A percentile compares a stretch with the other conserved stretches of the same genome.
Evolutionary conservation across 2,329 filamentous ascomycete genomes (phyloP).

Genomic region (Colletotrichum agaves): DNA sequence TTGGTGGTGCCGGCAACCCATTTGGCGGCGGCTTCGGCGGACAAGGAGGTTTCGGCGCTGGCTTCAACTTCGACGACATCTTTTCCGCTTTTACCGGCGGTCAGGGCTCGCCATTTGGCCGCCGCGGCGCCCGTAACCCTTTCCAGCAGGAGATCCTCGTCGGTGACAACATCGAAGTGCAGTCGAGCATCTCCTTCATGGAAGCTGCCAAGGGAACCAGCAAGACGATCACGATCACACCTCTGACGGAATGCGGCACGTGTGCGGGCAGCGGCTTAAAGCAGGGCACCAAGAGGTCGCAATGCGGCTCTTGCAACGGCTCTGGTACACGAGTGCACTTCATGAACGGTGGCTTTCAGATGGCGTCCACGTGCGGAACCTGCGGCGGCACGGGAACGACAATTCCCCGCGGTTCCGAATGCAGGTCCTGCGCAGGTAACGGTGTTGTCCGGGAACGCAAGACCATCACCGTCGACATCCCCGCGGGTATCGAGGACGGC

Average conservation of each 20-base stretch:
- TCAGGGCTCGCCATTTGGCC: slow-evolving; percentile 63
- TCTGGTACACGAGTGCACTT: slow-evolving; percentile 88
- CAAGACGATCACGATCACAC: slow-evolving; percentile 89
- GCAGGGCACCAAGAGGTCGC: slow-evolving; percentile 75
- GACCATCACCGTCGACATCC: slow-evolving; percentile 90
- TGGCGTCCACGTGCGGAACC: slow-evolving; percentile 86
- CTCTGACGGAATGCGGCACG: slow-evolving; percentile 82
- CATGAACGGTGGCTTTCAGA: slow-evolving; percentile 94
- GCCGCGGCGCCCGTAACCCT: slow-evolving; percentile 67
- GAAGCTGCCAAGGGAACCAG: slow-evolving; percentile 92
- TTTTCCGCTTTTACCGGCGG: slow-evolving; percentile 84
- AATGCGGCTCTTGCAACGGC: slow-evolving; percentile 85
- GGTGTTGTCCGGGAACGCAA: slow-evolving; percentile 87
- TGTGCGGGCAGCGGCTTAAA: slow-evolving; percentile 89
- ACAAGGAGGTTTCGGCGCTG: slow-evolving; percentile 77
- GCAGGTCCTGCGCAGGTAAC: slow-evolving; percentile 80
- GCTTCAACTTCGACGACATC: slow-evolving; percentile 96
- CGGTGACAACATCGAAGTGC: slow-evolving; percentile 96
- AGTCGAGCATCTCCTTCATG: slow-evolving; percentile 93
- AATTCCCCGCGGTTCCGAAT: slow-evolving; percentile 84
- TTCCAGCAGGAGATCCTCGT: slow-evolving; percentile 84
- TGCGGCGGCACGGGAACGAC: slow-evolving; percentile 83
- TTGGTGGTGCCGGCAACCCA: slow-evolving; percentile 72
- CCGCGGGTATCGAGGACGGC: slow-evolving; percentile 94
- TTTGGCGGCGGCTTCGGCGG: slow-evolving; percentile 67